Conservation (phyloP, 441 rosid genomes). For the Euphorbia celastroides region DNA sequence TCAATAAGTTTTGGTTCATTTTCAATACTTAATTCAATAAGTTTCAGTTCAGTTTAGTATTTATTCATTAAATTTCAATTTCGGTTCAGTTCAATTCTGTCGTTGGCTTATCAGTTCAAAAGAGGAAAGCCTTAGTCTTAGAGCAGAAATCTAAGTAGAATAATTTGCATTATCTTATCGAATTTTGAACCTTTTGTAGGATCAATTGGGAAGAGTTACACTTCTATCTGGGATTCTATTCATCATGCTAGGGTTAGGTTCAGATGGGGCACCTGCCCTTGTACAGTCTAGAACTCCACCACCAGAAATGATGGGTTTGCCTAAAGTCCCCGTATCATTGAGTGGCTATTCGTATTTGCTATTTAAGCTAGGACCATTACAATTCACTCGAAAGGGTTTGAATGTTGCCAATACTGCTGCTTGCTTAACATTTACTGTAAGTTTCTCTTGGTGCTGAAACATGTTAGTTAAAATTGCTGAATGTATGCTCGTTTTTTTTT, state of each 20-base stretch:
- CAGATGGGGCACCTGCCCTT: slow-evolving; percentile 80
- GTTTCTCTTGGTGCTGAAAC: slow-evolving; percentile 23
- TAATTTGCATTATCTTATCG: too few relatives aligned
- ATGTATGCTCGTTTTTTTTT: background rate
- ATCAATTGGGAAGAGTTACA: slow-evolving; percentile 89
- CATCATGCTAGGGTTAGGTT: slow-evolving; percentile 66
- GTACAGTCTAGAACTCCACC: slow-evolving; percentile 83
- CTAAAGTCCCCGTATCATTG: slow-evolving; percentile 62
- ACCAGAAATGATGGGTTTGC: slow-evolving; percentile 54
- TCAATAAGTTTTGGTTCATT: too few relatives aligned
- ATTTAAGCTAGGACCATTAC: slow-evolving; percentile 75
- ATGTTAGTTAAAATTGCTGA: too few relatives aligned
- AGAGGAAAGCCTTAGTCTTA: too few relatives aligned
- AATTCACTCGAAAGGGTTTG: slow-evolving; percentile 82
- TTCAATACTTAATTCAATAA: too few relatives aligned
- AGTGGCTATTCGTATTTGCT: slow-evolving; percentile 72
- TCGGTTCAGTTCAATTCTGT: too few relatives aligned
- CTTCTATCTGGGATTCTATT: slow-evolving; percentile 78
- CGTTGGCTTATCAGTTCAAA: too few relatives aligned
- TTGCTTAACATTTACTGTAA: slow-evolving; percentile 79
- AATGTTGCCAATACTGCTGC: slow-evolving; percentile 95
- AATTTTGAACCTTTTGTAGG: too few relatives aligned
- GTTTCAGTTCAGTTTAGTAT: too few relatives aligned
- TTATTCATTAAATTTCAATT: too few relatives aligned
- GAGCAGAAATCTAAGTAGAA: too few relatives aligned